These are phyloP conservation scores for Urtica urens DNA, from an alignment of 306 rosid genomes.

Conservation along the genomic window DNA sequence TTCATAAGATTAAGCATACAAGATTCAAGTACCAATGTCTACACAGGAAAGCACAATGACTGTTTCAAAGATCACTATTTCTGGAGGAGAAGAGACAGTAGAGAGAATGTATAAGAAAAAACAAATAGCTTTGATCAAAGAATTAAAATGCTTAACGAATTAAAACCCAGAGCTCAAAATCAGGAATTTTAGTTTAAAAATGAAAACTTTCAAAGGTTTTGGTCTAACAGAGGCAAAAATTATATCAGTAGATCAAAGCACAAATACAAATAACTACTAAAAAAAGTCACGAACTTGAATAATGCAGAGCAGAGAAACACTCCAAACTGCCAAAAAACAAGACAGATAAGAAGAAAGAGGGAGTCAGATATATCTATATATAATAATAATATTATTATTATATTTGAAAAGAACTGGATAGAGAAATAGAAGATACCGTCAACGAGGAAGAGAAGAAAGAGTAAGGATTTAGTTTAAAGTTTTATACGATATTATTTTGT, in stretches of 20 bases:
- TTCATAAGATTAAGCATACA: not conserved
- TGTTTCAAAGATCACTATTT: no score
- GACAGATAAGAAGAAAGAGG: not conserved
- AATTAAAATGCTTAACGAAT: not conserved
- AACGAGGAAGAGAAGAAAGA: conserved; percentile 8
- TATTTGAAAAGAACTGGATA: not conserved
- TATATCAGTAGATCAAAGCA: conserved; percentile 12
- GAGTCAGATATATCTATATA: not conserved
- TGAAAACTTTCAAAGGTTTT: not conserved
- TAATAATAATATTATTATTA: not conserved
- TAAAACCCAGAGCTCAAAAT: not conserved
- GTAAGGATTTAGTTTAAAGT: no score
- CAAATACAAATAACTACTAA: not conserved
- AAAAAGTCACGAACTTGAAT: not conserved
- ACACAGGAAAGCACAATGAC: no score
- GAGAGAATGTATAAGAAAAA: no score
- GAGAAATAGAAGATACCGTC: conserved; percentile 10
- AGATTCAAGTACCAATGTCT: not conserved
- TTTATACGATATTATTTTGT: no score
- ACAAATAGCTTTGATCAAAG: not conserved
- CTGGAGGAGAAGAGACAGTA: no score
- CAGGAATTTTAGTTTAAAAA: not conserved
- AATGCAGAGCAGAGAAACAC: not conserved
- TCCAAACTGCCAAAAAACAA: not conserved
- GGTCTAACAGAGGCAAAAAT: not conserved